phyloP scores from a whole-genome alignment of 768 basidiomycete species.

The Lactarius akahatsu region DNA sequence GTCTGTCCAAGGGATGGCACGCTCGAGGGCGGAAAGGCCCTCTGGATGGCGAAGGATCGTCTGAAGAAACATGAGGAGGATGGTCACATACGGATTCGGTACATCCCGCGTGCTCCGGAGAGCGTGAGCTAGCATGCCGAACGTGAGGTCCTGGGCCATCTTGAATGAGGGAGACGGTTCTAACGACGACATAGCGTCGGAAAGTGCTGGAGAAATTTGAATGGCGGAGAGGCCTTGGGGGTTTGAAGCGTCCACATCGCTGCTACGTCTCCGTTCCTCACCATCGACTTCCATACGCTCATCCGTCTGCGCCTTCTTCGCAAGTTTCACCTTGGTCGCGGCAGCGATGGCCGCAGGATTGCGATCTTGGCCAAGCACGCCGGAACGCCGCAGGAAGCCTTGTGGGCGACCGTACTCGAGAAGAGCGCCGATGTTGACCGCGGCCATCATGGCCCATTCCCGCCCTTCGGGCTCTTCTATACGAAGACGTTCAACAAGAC shows the following conservation, averaged over 20 bases:
- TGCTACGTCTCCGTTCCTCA: slow-evolving; percentile 37
- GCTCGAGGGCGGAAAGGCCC: slow-evolving; percentile 64
- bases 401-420: slow-evolving; percentile 84
- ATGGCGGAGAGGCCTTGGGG: slow-evolving; percentile 29
- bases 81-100: slow-evolving; percentile 84
- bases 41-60: slow-evolving; percentile 67
- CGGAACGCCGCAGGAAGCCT: slow-evolving; percentile 65
- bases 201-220: slow-evolving; percentile 38
- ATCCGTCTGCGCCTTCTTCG: slow-evolving; percentile 36
- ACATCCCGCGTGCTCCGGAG: slow-evolving; percentile 64
- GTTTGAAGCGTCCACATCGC: slow-evolving; percentile 32
- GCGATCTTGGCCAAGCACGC: slow-evolving; percentile 43
- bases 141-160: slow-evolving; percentile 75
- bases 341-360: slow-evolving; percentile 37
- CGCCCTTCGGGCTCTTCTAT: slow-evolving; percentile 79
- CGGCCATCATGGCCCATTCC: slow-evolving; percentile 97
- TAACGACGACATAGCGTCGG: slow-evolving; percentile 33
- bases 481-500: slow-evolving; percentile 82
- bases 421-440: slow-evolving; percentile 76
- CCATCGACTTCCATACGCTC: slow-evolving; percentile 67
- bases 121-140: slow-evolving; percentile 70
- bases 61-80: slow-evolving; percentile 85
- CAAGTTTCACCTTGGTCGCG: slow-evolving; percentile 41
- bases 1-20: slow-evolving; percentile 80
- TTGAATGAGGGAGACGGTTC: slow-evolving; percentile 62